These are phyloP conservation scores for Themeda triandra DNA, from an alignment of 176 grass and related monocot genomes.

Conservation along the genomic window DNA sequence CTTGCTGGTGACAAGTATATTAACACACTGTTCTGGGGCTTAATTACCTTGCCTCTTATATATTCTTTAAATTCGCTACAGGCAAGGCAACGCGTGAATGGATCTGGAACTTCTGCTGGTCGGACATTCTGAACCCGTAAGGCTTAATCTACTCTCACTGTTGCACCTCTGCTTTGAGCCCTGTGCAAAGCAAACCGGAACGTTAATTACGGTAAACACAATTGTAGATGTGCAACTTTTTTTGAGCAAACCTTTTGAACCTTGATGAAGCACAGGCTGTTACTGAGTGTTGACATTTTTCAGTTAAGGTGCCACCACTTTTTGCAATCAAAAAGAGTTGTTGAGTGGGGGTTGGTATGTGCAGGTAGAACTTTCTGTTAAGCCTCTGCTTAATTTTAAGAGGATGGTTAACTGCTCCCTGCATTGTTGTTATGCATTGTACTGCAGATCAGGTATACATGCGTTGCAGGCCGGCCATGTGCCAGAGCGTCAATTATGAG, in stretches of 20 bases:
- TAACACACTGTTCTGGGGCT: neutral
- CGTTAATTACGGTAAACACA: neutral
- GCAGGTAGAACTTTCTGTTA: neutral
- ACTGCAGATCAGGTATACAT: neutral
- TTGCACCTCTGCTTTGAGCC: neutral
- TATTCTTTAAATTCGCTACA: neutral
- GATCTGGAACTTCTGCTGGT: slow-evolving; percentile 12
- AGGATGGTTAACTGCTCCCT: slow-evolving; percentile 15
- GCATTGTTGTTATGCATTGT: neutral
- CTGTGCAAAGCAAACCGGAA: neutral
- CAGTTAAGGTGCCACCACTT: no score
- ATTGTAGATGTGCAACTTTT: neutral
- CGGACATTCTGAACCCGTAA: neutral
- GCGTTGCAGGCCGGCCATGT: slow-evolving; percentile 4
- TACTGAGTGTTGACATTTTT: neutral
- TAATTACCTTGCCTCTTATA: neutral
- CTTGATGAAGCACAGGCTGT: neutral
- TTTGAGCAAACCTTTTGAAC: neutral
- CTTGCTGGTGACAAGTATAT: neutral
- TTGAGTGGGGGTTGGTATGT: neutral
- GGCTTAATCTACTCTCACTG: neutral
- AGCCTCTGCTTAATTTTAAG: neutral
- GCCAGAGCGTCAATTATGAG: neutral
- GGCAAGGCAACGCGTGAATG: slow-evolving; percentile 3
- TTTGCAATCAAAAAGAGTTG: neutral